These are phyloP conservation scores for Thymus quinquecostatus DNA, from an alignment of 257 asterid genomes.

Conservation along the genomic window DNA sequence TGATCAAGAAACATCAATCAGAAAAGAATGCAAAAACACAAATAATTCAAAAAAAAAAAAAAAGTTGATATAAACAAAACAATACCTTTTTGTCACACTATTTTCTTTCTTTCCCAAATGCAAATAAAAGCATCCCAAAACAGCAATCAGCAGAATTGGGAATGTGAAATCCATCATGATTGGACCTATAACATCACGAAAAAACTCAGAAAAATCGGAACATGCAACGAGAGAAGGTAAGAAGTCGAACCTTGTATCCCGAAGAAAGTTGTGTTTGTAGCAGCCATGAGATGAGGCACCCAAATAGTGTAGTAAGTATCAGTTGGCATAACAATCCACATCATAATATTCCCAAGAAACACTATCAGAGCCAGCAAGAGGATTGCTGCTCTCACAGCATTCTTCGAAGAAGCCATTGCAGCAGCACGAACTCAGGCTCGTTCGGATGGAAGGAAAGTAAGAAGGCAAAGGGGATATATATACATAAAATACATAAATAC, in stretches of 20 bases:
- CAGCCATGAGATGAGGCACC: slow-evolving; percentile 71
- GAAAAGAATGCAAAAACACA: not conserved
- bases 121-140: slow-evolving; percentile 78
- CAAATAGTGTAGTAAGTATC: slow-evolving; percentile 81
- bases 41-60: not conserved
- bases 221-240: not conserved
- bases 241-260: slow-evolving; percentile 71
- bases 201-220: not conserved
- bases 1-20: slow-evolving; percentile 10
- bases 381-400: slow-evolving; percentile 55
- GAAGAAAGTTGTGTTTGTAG: slow-evolving; percentile 78
- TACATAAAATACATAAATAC: not conserved
- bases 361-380: slow-evolving; percentile 57
- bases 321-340: slow-evolving; percentile 99
- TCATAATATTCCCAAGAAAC: slow-evolving; percentile 90
- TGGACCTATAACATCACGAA: slow-evolving; percentile 54
- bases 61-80: not conserved
- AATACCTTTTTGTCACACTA: slow-evolving; percentile 39
- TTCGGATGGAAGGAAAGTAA: slow-evolving; percentile 21
- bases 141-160: slow-evolving; percentile 91
- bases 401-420: slow-evolving; percentile 42
- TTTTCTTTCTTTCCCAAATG: slow-evolving; percentile 64
- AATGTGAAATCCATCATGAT: slow-evolving; percentile 89
- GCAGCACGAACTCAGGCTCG: not conserved
- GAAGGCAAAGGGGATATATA: slow-evolving; percentile 7